phyloP scores from a whole-genome alignment of 495 filamentous ascomycete species.

The Aeminium ludgeri region DNA sequence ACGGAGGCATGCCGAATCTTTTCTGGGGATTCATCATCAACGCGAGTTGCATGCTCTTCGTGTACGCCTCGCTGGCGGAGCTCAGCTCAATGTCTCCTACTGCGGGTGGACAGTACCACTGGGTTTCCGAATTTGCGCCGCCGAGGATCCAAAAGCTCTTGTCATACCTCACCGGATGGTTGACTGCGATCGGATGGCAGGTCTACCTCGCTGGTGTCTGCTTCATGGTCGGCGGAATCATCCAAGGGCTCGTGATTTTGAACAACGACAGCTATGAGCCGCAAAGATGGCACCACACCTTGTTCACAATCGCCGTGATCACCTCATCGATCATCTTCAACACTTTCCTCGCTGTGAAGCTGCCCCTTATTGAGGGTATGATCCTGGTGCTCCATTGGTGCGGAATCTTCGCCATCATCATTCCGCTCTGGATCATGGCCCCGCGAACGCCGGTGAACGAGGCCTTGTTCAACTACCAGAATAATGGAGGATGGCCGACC shows the following conservation, averaged over 20 bases:
- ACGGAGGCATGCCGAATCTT: slow-evolving; percentile 3
- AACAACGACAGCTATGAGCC: slow-evolving; percentile 24
- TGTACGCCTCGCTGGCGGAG: slow-evolving; percentile 1
- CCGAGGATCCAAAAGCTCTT: slow-evolving; percentile 3
- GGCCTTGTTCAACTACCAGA: slow-evolving; percentile 15
- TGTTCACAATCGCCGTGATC: slow-evolving; percentile 7
- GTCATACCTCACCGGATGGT: slow-evolving; percentile 14
- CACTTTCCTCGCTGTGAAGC: slow-evolving; percentile 5
- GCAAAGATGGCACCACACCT: slow-evolving; percentile 28
- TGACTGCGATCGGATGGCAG: slow-evolving; percentile 7
- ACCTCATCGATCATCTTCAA: slow-evolving; percentile 12
- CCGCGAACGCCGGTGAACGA: slow-evolving; percentile 14
- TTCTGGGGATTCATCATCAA: slow-evolving; percentile 2
- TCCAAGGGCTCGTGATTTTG: slow-evolving; percentile 20
- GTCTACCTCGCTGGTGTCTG: slow-evolving; percentile 15
- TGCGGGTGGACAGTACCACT: slow-evolving; percentile 8
- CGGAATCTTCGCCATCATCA: slow-evolving; percentile 30
- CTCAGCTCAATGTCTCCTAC: slow-evolving; percentile 9
- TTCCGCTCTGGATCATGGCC: slow-evolving; percentile 25
- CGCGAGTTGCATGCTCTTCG: background rate
- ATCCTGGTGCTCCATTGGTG: slow-evolving; percentile 8
- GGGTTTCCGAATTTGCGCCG: slow-evolving; percentile 13
- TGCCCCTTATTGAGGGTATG: slow-evolving; percentile 16
- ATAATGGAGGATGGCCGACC: slow-evolving; percentile 18
- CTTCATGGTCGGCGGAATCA: slow-evolving; percentile 17